Percentiles rank a stretch among this genome's conserved stretches.
Conservation (phyloP, 768 basidiomycete species). For the Russula olivacea region DNA sequence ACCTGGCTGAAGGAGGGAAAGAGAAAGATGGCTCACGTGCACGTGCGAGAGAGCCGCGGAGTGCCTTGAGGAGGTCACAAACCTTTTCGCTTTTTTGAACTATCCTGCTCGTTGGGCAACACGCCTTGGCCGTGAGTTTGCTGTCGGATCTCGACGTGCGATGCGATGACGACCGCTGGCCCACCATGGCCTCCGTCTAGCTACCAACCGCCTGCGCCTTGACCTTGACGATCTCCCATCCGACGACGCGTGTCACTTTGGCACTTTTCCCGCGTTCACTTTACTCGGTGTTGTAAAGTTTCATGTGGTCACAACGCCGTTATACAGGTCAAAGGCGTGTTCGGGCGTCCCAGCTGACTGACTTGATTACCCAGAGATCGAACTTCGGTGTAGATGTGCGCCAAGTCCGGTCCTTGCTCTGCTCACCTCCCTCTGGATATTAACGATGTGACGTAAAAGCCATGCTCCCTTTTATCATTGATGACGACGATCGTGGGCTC, state of each 20-base stretch:
- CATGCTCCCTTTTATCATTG: constrained; percentile 19
- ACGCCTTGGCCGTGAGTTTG: constrained; percentile 21
- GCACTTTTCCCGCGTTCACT: constrained; percentile 21
- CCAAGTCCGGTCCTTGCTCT: constrained; percentile 23
- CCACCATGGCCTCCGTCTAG: constrained; percentile 1
- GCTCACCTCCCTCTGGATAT: constrained; percentile 14
- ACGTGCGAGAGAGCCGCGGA: constrained; percentile 15
- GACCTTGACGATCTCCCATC: constrained; percentile 2
- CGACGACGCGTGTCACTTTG: constrained; percentile 7
- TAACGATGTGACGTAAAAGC: constrained; percentile 23
- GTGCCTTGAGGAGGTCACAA: background rate
- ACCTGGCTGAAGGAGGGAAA: background rate
- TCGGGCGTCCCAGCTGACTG: constrained; percentile 9
- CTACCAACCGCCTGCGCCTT: background rate
- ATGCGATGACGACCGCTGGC: constrained; percentile 2
- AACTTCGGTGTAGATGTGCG: constrained; percentile 23
- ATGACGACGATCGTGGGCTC: constrained; percentile 17
- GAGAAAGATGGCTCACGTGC: background rate
- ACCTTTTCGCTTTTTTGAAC: constrained; percentile 16
- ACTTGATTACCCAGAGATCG: constrained; percentile 22
- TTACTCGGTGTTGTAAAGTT: constrained; percentile 20
- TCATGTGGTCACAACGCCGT: constrained; percentile 21
- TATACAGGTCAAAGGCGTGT: constrained; percentile 24
- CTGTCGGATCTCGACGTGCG: constrained; percentile 2
- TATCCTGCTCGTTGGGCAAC: constrained; percentile 19